Base-by-base conservation (phyloP, 2,329 filamentous ascomycete genomes). In the Emergomyces africanus region DNA sequence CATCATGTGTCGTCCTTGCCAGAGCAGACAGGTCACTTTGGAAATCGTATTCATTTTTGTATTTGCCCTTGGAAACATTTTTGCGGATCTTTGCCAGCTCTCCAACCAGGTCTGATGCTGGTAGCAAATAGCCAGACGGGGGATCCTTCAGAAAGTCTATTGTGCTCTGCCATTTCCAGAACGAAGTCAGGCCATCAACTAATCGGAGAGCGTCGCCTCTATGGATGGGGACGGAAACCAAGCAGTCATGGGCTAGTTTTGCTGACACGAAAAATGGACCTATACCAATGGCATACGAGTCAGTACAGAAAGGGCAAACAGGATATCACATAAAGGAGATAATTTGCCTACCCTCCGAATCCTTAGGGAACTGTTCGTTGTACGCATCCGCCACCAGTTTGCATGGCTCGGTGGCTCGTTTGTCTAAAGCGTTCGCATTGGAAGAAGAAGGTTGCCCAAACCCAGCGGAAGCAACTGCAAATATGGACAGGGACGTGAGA, bases 1-100 rank as follows among this genome's bases (percentile, higher is more conserved):
- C 83, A 66, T 89, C 85, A 64, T 87, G 83, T 3, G 81, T 80
- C 1, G 74, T 74, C 28, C 76, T 75, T 41, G 84, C 74, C 8
- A 82, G 70, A 41, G 75, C 70, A 59, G 80, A 79, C 2, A 88
- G 72, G 33, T 81, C 80, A 8, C 72, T 62, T 64, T 83, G 78
- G 63, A 83, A 82, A 8, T 79, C 76, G 65, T 79, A 82, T 64
- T 84, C 81, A 66, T 75, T 80, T 3, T 70, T 66, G 64, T 79
- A 84, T 2, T 69, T 68, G 20, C 75, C 73, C 2, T 66, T 68
- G 25, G 67, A 62, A 4, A 77, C 74, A 18, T 76, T 80, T 5
- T 68, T 61, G 48, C 72, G 70, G 54, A 84, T 78, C 10, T 69
- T 67, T 57, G 78, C 73, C 5, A 83, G 68, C 0, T 70, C 73